Base-by-base conservation (phyloP, 805 yeast genomes). In the Candida chauliodis region DNA sequence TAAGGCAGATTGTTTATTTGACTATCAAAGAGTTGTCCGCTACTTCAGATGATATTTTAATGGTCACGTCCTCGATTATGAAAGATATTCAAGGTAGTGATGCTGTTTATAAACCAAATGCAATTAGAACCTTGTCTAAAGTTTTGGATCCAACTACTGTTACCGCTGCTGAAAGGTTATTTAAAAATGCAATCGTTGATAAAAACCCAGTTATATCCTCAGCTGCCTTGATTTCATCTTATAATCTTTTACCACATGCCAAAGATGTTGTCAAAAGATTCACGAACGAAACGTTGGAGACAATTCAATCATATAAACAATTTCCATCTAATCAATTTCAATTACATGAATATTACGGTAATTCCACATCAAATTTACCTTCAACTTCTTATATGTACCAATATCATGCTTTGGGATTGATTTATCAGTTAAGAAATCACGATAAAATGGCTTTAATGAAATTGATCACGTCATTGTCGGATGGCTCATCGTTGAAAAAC, bases 21-120 rank as follows among this genome's bases (percentile, higher is more conserved):
- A 91, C 96, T 11, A 89, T 91, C 62, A 93, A 93, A 68, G 97
- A 91, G 61, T 75, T 93, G 46, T 78, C 91, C 35, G 65, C 81
- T 14, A 76, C 84, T 46, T 87, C 96, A 15, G 97, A 93, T 62
- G 96, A 91, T 62, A 88, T 89, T 41, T 76, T 93, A 61, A 93
- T 93, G 98, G 97, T 91, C 19, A 93, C 99, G 19, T 87, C 96
- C 2, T 89, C 96, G 19, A 90, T 93, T 56, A 93, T 93, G 97
- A 90, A 90, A 66, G 99, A 93, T 66, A 87, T 93, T 38, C 97
- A 95, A 66, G 82, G 81, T 48, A 91, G 91, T 41, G 95, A 87
- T 43, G 69, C 78, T 47, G 69, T 88, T 45, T 89, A 84, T 64
- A 88, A 89, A 56, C 96, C 99, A 40, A 84, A 93, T 58, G 98